These are phyloP conservation scores for Psilocybe sp. DNA, from an alignment of 768 basidiomycete genomes.

Conservation along the genomic window DNA sequence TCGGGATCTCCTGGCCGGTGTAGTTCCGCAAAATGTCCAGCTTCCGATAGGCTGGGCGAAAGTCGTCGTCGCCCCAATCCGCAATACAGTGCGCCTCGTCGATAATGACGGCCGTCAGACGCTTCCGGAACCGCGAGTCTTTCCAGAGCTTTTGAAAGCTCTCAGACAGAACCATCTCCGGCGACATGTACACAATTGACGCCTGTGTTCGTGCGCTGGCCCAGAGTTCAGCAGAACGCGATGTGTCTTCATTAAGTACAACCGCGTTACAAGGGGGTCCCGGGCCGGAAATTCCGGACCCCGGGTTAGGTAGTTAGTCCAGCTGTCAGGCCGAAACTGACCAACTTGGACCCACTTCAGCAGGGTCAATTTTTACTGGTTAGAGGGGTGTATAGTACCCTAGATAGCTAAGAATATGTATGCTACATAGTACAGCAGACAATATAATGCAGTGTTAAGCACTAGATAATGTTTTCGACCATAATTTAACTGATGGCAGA, in stretches of 20 bases:
- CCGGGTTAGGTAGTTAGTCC: too few relatives aligned
- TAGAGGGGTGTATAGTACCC: too few relatives aligned
- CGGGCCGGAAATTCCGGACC: too few relatives aligned
- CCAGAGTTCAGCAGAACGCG: conserved; percentile 7
- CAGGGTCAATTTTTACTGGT: too few relatives aligned
- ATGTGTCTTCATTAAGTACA: conserved; percentile 1
- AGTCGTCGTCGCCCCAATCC: conserved; percentile 27
- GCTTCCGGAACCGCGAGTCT: conserved; percentile 19
- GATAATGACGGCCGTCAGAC: conserved; percentile 20
- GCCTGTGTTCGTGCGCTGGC: conserved; percentile 4
- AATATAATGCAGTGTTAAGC: too few relatives aligned
- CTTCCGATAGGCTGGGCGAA: conserved; percentile 19
- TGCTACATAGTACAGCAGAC: too few relatives aligned
- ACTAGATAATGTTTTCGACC: too few relatives aligned
- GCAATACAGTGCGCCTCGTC: conserved; percentile 32
- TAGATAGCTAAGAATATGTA: too few relatives aligned
- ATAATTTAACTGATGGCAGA: too few relatives aligned
- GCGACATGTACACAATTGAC: conserved; percentile 18
- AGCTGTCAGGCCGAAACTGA: too few relatives aligned
- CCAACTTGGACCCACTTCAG: too few relatives aligned
- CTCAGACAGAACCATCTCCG: conserved; percentile 23
- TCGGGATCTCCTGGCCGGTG: conserved; percentile 23
- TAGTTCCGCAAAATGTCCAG: conserved; percentile 18
- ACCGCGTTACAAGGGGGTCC: too few relatives aligned
- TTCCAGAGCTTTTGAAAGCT: conserved; percentile 25